Percentiles rank a stretch among this genome's conserved stretches.
Evolutionary conservation across 2,329 filamentous ascomycete species (phyloP).

Genomic region (Penicillium sp.): DNA sequence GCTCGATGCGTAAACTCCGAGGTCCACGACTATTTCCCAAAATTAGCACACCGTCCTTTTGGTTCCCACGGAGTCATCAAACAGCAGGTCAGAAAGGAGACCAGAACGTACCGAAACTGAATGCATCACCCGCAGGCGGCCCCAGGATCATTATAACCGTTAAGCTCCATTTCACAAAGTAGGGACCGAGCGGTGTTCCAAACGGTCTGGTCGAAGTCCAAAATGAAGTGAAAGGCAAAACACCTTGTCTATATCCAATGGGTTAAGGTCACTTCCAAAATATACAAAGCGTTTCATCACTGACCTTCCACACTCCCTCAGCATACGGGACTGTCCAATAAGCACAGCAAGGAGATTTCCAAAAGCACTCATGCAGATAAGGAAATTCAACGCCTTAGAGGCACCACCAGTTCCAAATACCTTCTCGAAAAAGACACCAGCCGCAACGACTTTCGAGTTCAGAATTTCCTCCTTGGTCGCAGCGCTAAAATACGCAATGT

Average conservation of each 20-base stretch:
- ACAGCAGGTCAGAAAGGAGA: no score
- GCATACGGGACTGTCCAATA: slow-evolving; percentile 56
- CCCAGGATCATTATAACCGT: slow-evolving; percentile 62
- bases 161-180: slow-evolving; percentile 57
- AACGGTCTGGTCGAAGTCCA: slow-evolving; percentile 65
- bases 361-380: slow-evolving; percentile 59
- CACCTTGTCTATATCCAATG: slow-evolving; percentile 51
- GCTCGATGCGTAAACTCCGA: background rate
- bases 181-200: slow-evolving; percentile 62
- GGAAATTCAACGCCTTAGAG: slow-evolving; percentile 56
- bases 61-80: no score
- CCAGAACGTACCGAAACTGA: slow-evolving; percentile 54
- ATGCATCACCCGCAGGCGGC: slow-evolving; percentile 63
- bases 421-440: slow-evolving; percentile 59
- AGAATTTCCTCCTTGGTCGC: slow-evolving; percentile 57
- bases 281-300: background rate
- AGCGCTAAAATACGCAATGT: slow-evolving; percentile 62
- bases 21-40: background rate
- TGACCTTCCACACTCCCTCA: slow-evolving; percentile 60
- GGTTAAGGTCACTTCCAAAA: background rate
- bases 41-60: background rate
- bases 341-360: slow-evolving; percentile 60
- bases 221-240: slow-evolving; percentile 59
- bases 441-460: slow-evolving; percentile 55
- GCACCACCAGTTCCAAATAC: slow-evolving; percentile 55